Evolutionary conservation across 371 early-diverging fungal genomes (phyloP).

Genomic region (Catenaria anguillulae): DNA sequence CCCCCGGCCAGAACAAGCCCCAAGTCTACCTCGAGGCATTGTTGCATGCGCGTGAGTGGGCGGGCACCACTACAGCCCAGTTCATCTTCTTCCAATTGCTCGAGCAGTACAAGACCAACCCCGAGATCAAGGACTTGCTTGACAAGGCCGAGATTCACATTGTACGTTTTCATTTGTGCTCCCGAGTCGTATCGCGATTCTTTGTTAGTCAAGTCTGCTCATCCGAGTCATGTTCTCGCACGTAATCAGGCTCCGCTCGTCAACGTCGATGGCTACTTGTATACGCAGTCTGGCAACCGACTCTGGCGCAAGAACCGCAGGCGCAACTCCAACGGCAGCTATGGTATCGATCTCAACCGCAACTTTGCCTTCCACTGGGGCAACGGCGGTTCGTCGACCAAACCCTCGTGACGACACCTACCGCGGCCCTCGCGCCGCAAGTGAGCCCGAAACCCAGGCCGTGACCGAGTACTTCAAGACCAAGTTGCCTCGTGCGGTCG

Average conservation of each 20-base stretch:
- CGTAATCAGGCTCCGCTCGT: no score
- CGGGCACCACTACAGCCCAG: conserved; percentile 28
- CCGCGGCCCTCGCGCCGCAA: conserved; percentile 3
- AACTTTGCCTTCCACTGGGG: conserved; percentile 1
- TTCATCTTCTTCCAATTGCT: conserved; percentile 30
- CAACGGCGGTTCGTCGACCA: conserved; percentile 1
- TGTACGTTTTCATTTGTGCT: no score
- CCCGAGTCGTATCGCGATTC: no score
- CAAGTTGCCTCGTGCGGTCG: conserved; percentile 12
- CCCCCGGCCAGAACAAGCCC: conserved; percentile 17
- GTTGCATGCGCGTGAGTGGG: conserved; percentile 47
- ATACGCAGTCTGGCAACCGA: conserved; percentile 28
- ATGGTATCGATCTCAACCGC: conserved; percentile 29
- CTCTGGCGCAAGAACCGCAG: conserved; percentile 48
- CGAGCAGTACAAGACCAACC: conserved; percentile 15
- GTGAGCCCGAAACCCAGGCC: conserved; percentile 11
- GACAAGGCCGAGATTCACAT: conserved; percentile 18
- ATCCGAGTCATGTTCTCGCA: no score
- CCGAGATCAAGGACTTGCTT: conserved; percentile 20
- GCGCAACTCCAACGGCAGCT: conserved; percentile 12
- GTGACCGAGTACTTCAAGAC: conserved; percentile 15
- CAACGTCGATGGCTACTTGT: conserved; percentile 45
- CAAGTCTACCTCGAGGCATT: conserved; percentile 35
- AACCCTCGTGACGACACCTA: conserved; percentile 9
- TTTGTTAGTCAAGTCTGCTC: no score